Percentiles rank a stretch among this genome's conserved stretches.
phyloP scores from a whole-genome alignment of 179 eudicot species.

The Nepenthes alata region DNA sequence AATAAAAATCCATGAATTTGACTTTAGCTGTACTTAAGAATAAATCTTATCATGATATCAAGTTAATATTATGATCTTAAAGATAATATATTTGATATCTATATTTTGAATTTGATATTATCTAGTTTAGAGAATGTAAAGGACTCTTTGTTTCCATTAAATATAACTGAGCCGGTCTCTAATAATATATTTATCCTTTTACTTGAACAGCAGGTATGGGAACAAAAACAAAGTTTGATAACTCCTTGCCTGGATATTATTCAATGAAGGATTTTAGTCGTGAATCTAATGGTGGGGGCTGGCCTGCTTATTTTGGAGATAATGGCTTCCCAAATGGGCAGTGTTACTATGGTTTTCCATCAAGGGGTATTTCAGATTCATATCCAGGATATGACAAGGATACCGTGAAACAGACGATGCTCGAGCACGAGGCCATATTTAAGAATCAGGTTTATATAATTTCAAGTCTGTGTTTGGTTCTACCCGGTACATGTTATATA shows the following conservation, averaged over 20 bases:
- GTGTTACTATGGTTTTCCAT: slow-evolving; percentile 34
- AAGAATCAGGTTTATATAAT: slow-evolving; percentile 52
- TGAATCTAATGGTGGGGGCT: slow-evolving; percentile 56
- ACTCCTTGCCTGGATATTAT: slow-evolving; percentile 46
- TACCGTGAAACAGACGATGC: slow-evolving; percentile 67
- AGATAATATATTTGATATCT: no score
- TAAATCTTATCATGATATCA: no score
- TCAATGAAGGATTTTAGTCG: slow-evolving; percentile 77
- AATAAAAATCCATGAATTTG: no score
- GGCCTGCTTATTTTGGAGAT: slow-evolving; percentile 59
- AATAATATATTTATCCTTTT: no score
- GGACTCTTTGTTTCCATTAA: no score
- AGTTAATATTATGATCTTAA: no score
- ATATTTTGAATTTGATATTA: no score
- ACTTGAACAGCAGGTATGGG: slow-evolving; percentile 62
- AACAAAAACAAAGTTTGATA: slow-evolving; percentile 59
- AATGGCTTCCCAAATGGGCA: slow-evolving; percentile 45
- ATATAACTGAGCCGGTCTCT: no score
- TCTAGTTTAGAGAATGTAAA: no score
- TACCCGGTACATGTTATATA: neutral
- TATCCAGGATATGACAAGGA: slow-evolving; percentile 50
- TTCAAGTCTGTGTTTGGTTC: neutral
- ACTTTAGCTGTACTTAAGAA: no score
- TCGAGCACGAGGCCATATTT: slow-evolving; percentile 72
- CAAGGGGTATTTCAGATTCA: slow-evolving; percentile 29